Evolutionary conservation across 139 green algal genomes (phyloP).

Genomic region (Yamagishiella unicocca): DNA sequence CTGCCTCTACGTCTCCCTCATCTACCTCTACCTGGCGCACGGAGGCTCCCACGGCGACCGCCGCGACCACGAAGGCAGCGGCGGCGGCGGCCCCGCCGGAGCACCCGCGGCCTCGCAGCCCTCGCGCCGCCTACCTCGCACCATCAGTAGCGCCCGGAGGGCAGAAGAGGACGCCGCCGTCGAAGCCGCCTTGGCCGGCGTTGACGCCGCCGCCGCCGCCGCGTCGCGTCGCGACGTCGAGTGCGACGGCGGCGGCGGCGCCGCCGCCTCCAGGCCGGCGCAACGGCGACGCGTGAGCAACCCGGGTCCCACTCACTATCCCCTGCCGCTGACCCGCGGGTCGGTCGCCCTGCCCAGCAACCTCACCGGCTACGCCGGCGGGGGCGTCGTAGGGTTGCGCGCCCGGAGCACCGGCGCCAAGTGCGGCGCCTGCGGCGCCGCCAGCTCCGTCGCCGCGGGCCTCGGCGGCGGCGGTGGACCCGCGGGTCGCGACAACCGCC

Average conservation of each 20-base stretch:
- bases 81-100: neutral
- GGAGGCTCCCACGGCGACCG: neutral
- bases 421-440: neutral
- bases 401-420: neutral
- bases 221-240: neutral
- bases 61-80: neutral
- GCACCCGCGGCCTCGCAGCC: no score
- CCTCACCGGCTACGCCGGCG: neutral
- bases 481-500: neutral
- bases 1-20: slow-evolving; percentile 44
- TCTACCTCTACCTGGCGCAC: slow-evolving; percentile 39
- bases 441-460: neutral
- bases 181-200: neutral
- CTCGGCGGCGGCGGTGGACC: neutral
- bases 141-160: neutral
- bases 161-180: neutral
- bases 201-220: neutral
- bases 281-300: neutral
- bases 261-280: neutral
- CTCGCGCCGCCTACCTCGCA: neutral
- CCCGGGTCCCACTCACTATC: slow-evolving; percentile 1
- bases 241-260: neutral
- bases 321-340: slow-evolving; percentile 3
- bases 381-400: no score
- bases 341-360: neutral